Percentiles rank a stretch among this genome's conserved stretches.
These are phyloP conservation scores for Fomitopsis palustris DNA, from an alignment of 1,284 basidiomycete genomes.

Conservation along the genomic window DNA sequence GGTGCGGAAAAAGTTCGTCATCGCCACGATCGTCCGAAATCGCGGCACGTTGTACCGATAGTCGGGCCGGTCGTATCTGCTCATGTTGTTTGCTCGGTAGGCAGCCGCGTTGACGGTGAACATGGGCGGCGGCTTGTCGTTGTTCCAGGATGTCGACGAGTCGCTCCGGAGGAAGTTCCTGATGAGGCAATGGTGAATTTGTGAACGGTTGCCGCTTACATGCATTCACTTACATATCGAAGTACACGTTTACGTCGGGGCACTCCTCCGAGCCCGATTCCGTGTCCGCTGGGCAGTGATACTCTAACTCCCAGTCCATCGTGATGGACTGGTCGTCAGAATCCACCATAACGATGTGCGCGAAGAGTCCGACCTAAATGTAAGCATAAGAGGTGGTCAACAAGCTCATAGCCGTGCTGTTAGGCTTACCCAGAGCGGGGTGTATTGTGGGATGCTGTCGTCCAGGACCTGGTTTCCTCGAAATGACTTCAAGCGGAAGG, in stretches of 20 bases:
- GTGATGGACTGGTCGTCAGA: slow-evolving; percentile 15
- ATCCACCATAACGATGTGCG: slow-evolving; percentile 16
- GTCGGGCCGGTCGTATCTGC: slow-evolving; percentile 9
- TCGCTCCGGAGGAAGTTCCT: slow-evolving; percentile 13
- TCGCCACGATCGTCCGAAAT: slow-evolving; percentile 18
- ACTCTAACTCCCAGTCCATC: slow-evolving; percentile 17
- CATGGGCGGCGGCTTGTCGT: slow-evolving; percentile 13
- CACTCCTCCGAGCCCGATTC: slow-evolving; percentile 1
- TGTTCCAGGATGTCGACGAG: slow-evolving; percentile 3
- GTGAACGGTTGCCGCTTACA: not conserved
- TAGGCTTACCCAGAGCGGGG: not conserved
- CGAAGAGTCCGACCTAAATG: slow-evolving; percentile 11
- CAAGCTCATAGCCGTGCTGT: not conserved
- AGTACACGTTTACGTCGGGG: slow-evolving; percentile 17
- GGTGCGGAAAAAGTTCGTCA: slow-evolving; percentile 8
- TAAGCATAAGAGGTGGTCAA: too few species aligned
- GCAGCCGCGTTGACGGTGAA: slow-evolving; percentile 15
- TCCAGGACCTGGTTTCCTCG: not conserved
- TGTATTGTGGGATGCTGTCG: not conserved
- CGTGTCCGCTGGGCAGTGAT: slow-evolving; percentile 3
- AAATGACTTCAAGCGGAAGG: not conserved
- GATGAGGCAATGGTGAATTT: not conserved
- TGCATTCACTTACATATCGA: slow-evolving; percentile 15
- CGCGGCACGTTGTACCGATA: slow-evolving; percentile 12
- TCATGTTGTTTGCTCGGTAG: slow-evolving; percentile 12